Evolutionary conservation across 2,329 filamentous ascomycete genomes (phyloP), one percentile per base, ranked within the genome.

Genomic region (Pseudogymnoascus sp.): DNA sequence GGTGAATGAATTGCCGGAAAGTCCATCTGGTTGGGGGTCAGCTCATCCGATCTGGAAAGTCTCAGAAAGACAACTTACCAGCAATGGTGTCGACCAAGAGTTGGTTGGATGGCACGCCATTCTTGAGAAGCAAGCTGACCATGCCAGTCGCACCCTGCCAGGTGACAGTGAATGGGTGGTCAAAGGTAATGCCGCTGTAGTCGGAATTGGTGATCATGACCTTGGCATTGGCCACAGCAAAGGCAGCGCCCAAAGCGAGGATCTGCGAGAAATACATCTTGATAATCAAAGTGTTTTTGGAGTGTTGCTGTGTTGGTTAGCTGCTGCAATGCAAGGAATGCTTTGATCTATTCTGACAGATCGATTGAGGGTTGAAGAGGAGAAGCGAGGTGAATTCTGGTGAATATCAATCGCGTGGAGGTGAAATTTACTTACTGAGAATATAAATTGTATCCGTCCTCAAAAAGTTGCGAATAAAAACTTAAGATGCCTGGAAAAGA

Each of bases 221-320:
- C 14, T 65, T 68, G 1, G 71, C 69, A n/a, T 65, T 65, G 60
- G 64, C 68, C 25, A 68, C 54, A 7, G 66, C 64, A 37, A 69
- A 63, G 8, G 69, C 66, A 6, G 67, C 66, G 23, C 69, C 67
- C 8, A 69, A 67, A 62, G 70, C 6, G 61, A 73, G 64, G 63
- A 69, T n/a, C 54, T 45, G 68, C 25, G 67, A 65, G 70, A 73
- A 72, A 66, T 70, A 68, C 72, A 74, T 74, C 60, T 70, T 72
- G 66, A 65, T 25, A 63, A 64, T 60, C 19, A 25, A 62, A 57
- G 51, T 57, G 51, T 51, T 4, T 51, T 57, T 57, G 51, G 25
- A 13, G 25, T 21, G 28, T 57, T 57, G 51, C 51, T 57, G 25
- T 57, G 28, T 4, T 34, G 16, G 25, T 57, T 19, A 57, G 51